Evolutionary conservation across 2,329 filamentous ascomycete genomes (phyloP).

Genomic region (Coleophoma cylindrospora): DNA sequence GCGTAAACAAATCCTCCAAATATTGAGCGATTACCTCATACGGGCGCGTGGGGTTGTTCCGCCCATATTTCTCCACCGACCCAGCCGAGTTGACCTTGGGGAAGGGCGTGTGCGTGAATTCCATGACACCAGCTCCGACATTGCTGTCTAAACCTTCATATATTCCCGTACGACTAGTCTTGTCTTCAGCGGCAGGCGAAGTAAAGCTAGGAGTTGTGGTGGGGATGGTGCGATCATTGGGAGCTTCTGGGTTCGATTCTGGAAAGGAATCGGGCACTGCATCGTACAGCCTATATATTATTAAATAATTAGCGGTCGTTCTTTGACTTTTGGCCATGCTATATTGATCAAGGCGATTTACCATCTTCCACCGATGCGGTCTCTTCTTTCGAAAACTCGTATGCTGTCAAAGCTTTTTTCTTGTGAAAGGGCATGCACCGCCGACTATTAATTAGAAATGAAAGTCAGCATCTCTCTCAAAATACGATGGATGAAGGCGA

Average conservation of each 20-base stretch:
- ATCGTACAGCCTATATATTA: background rate
- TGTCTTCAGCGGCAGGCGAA: conserved; percentile 22
- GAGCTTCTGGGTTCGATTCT: background rate
- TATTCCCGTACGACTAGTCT: conserved; percentile 25
- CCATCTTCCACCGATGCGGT: conserved; percentile 53
- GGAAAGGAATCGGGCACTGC: background rate
- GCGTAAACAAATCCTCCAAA: conserved; percentile 43
- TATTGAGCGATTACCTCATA: conserved; percentile 50
- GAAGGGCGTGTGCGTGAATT: conserved; percentile 50
- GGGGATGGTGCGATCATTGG: background rate
- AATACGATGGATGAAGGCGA: too few relatives aligned
- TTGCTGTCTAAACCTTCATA: conserved; percentile 60
- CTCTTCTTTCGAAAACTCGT: conserved; percentile 53
- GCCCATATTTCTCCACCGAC: conserved; percentile 42
- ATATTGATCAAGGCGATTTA: conserved; percentile 16
- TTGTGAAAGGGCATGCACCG: conserved; percentile 49
- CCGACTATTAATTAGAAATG: conserved; percentile 3
- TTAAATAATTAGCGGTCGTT: background rate
- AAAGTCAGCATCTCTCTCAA: too few relatives aligned
- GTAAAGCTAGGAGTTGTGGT: conserved; percentile 30
- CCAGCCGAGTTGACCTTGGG: conserved; percentile 33
- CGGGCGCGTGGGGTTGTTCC: conserved; percentile 54
- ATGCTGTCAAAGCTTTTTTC: conserved; percentile 51
- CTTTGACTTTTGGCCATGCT: too few relatives aligned
- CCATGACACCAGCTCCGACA: conserved; percentile 50